A percentile compares a stretch with the other conserved stretches of the same genome.
These are phyloP conservation scores for Trichoderma harzianum DNA, from an alignment of 2,329 filamentous ascomycete genomes.

Conservation along the genomic window DNA sequence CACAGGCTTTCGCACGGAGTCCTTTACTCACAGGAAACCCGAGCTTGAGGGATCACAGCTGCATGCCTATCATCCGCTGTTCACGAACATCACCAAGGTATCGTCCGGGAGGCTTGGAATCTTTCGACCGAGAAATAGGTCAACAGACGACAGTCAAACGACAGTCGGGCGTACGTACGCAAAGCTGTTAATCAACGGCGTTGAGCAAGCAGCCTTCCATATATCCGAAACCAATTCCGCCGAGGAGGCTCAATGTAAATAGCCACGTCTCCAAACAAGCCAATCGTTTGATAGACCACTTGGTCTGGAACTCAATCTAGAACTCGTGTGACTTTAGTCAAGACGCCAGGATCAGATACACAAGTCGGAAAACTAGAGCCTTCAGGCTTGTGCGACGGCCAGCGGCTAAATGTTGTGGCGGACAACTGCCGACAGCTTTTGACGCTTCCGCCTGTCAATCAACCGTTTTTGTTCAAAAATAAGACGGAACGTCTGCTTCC, in stretches of 20 bases:
- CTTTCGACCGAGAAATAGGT: not conserved
- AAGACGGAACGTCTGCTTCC: not conserved
- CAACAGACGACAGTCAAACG: not conserved
- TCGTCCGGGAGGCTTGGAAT: not conserved
- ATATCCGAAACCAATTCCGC: not conserved
- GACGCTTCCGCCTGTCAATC: not conserved
- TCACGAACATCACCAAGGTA: not conserved
- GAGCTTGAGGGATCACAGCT: not conserved
- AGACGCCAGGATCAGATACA: not conserved
- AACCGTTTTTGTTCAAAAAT: not conserved
- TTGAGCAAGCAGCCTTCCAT: not conserved
- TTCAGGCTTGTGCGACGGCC: not conserved
- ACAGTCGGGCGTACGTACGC: not conserved
- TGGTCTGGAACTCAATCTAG: not conserved
- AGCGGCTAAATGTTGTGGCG: not conserved
- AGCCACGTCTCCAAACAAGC: not conserved
- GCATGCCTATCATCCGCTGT: not conserved
- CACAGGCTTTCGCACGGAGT: not conserved
- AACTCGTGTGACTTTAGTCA: not conserved
- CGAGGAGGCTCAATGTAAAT: not conserved
- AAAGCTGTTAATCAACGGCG: not conserved
- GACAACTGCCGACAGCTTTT: not conserved
- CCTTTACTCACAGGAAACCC: not conserved
- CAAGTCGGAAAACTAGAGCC: not conserved
- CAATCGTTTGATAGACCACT: not conserved